Conservation (phyloP, 192 early-diverging fungal genomes). For the Rhizoclosmatium sp. region DNA sequence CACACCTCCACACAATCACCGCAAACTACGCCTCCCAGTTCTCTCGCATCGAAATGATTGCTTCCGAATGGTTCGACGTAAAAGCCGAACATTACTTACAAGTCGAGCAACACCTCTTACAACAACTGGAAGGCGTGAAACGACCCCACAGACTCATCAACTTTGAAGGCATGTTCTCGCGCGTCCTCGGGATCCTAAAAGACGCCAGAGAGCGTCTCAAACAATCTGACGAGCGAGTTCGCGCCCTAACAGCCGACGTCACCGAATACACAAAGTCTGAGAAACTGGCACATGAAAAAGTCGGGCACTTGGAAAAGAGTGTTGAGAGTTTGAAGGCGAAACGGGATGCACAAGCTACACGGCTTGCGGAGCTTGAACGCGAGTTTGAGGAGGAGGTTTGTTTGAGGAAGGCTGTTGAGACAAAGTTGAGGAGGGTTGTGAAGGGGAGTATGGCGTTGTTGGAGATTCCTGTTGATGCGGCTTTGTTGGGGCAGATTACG, state of each 20-base stretch:
- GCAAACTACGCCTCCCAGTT: slow-evolving; percentile 15
- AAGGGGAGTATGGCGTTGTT: slow-evolving; percentile 2
- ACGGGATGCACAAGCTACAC: not conserved
- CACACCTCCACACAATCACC: not conserved
- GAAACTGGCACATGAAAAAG: not conserved
- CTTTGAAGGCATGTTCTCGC: slow-evolving; percentile 18
- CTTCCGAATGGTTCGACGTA: slow-evolving; percentile 24
- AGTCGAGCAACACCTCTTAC: slow-evolving; percentile 7
- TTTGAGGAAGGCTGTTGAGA: not conserved
- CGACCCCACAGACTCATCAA: slow-evolving; percentile 2
- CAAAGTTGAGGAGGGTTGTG: slow-evolving; percentile 4
- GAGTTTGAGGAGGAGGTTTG: slow-evolving; percentile 1
- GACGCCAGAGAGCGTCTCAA: not conserved
- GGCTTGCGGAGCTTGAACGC: slow-evolving; percentile 1
- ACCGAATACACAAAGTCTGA: not conserved
- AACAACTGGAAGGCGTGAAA: not conserved
- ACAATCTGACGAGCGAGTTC: not conserved
- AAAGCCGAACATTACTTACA: slow-evolving; percentile 5
- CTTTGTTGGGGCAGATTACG: not conserved
- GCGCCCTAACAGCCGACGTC: not conserved
- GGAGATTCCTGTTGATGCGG: slow-evolving; percentile 25
- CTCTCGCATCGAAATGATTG: not conserved
- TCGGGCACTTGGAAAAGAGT: not conserved
- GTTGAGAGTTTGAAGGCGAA: slow-evolving; percentile 4
- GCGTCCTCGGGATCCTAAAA: slow-evolving; percentile 15